Percentiles rank a stretch among this genome's conserved stretches.
Conservation (phyloP, 176 grass and related monocot genomes). For the Bromus sterilis region DNA sequence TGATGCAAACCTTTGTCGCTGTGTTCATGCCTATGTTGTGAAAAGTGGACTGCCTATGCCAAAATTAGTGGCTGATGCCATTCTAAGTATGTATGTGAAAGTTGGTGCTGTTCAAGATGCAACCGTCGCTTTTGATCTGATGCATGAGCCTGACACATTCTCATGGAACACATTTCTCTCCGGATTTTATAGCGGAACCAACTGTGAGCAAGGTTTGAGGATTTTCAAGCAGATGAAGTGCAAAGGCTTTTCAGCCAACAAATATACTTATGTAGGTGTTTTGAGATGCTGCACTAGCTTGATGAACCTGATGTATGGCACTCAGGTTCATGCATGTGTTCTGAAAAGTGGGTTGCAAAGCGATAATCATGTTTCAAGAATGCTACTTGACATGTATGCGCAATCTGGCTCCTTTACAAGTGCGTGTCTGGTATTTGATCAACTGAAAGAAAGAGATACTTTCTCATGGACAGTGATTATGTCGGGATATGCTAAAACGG, state of each 20-base stretch:
- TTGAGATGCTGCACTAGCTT: constrained; percentile 37
- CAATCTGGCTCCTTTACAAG: constrained; percentile 26
- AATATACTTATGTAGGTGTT: constrained; percentile 26
- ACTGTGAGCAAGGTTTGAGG: constrained; percentile 20
- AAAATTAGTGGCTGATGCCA: constrained; percentile 28
- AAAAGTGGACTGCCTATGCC: constrained; percentile 18
- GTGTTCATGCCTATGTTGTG: constrained; percentile 27
- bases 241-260: constrained; percentile 20
- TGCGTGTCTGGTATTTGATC: constrained; percentile 19
- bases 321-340: constrained; percentile 37
- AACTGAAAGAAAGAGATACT: constrained; percentile 31
- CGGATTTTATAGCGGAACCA: constrained; percentile 35
- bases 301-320: constrained; percentile 12
- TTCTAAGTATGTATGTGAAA: constrained; percentile 47
- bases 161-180: constrained; percentile 47
- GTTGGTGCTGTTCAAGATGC: constrained; percentile 22
- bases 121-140: constrained; percentile 1
- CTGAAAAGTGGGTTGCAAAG: constrained; percentile 29
- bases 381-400: constrained; percentile 43
- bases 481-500: constrained; percentile 27
- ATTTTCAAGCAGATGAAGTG: constrained; percentile 35
- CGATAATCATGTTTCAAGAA: constrained; percentile 33
- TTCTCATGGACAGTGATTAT: constrained; percentile 39
- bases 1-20: constrained; percentile 22
- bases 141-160: constrained; percentile 20